These are phyloP conservation scores for Salvia miltiorrhiza DNA, from an alignment of 257 asterid species.

Conservation along the genomic window DNA sequence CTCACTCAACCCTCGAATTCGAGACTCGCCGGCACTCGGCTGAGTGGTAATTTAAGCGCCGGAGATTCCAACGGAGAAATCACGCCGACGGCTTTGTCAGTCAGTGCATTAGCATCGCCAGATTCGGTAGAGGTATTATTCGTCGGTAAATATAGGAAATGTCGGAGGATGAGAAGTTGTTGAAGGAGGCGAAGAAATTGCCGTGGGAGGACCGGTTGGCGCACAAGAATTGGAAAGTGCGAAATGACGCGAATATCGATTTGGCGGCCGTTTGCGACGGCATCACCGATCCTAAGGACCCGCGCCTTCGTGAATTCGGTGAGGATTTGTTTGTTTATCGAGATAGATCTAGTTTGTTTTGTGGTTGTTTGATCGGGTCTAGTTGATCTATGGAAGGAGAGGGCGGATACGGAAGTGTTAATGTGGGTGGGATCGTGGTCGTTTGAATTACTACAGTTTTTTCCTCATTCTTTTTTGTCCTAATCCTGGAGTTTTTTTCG, in stretches of 20 bases:
- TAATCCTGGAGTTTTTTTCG: slow-evolving; percentile 19
- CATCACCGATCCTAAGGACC: slow-evolving; percentile 95
- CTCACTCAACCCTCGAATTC: slow-evolving; percentile 33
- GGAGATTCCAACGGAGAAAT: slow-evolving; percentile 1
- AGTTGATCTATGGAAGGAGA: slow-evolving; percentile 30
- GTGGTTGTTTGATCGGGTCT: slow-evolving; percentile 24
- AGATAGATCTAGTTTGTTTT: slow-evolving; percentile 52
- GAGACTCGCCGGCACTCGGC: slow-evolving; percentile 46
- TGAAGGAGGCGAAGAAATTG: slow-evolving; percentile 98
- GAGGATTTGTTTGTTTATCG: slow-evolving; percentile 29
- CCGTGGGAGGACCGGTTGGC: slow-evolving; percentile 95
- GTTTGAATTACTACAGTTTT: slow-evolving; percentile 15
- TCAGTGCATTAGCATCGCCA: neutral
- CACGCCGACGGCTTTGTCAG: slow-evolving; percentile 12
- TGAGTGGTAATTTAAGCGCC: slow-evolving; percentile 14
- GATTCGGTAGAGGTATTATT: slow-evolving; percentile 18
- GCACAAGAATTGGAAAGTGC: slow-evolving; percentile 99
- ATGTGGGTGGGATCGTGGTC: slow-evolving; percentile 32
- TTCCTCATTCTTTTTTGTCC: neutral
- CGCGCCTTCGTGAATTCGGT: slow-evolving; percentile 95
- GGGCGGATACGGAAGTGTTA: slow-evolving; percentile 30
- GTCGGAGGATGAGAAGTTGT: slow-evolving; percentile 99
- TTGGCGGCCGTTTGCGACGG: slow-evolving; percentile 86
- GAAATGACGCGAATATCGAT: slow-evolving; percentile 95
- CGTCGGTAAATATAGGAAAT: slow-evolving; percentile 34